These are phyloP conservation scores for Ambrosiella beaveri DNA, from an alignment of 2,329 filamentous ascomycete genomes.

Conservation along the genomic window DNA sequence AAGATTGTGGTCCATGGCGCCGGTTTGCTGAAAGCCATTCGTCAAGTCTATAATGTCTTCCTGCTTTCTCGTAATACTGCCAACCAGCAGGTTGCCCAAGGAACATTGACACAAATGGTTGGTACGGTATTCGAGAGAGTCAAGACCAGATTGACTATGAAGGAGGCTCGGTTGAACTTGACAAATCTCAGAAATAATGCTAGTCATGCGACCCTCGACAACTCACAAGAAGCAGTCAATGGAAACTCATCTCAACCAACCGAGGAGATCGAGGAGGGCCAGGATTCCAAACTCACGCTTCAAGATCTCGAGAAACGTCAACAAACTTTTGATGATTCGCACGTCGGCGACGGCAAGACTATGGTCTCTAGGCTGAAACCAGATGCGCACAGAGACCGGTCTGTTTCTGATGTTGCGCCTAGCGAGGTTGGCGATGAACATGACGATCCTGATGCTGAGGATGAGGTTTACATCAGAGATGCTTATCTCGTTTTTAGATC, in stretches of 20 bases:
- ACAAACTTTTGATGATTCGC: slow-evolving; percentile 53
- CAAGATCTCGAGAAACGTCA: slow-evolving; percentile 52
- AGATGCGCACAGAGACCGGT: slow-evolving; percentile 25
- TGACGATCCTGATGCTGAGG: slow-evolving; percentile 52
- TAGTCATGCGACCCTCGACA: slow-evolving; percentile 32
- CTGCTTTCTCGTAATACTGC: slow-evolving; percentile 81
- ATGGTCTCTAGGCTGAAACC: slow-evolving; percentile 47
- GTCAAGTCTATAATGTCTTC: slow-evolving; percentile 98
- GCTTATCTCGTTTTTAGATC: slow-evolving; percentile 94
- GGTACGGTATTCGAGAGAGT: slow-evolving; percentile 95
- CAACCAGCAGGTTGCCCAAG: slow-evolving; percentile 94
- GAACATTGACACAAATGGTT: slow-evolving; percentile 95
- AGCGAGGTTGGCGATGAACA: slow-evolving; percentile 39
- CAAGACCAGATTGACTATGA: slow-evolving; percentile 68
- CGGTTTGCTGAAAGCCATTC: slow-evolving; percentile 85
- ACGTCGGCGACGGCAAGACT: slow-evolving; percentile 47
- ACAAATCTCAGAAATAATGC: slow-evolving; percentile 33
- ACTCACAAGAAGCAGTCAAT: slow-evolving; percentile 19
- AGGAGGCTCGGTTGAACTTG: slow-evolving; percentile 55
- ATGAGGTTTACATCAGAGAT: slow-evolving; percentile 93
- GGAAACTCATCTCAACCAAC: slow-evolving; percentile 23
- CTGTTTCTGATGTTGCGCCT: slow-evolving; percentile 35
- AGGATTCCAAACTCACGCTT: slow-evolving; percentile 37
- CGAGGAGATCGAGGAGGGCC: slow-evolving; percentile 23
- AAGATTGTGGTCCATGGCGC: slow-evolving; percentile 98